Conservation (phyloP, 1,139 yeast genomes). For the Blastobotrys aristatus region DNA sequence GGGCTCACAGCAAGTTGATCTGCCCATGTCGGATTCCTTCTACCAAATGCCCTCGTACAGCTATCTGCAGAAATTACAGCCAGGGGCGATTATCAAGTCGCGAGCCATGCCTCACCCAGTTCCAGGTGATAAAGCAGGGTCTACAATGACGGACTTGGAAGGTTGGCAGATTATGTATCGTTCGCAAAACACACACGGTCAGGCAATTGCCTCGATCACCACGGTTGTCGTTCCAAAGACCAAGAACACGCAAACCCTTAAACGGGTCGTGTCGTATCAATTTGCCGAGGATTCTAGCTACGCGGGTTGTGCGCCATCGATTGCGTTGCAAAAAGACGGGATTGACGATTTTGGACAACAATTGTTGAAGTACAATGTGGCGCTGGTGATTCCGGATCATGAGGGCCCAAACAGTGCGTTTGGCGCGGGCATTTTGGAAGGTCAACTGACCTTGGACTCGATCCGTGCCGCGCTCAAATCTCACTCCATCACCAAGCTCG, state of each 20-base stretch:
- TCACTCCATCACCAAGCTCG: slow-evolving; percentile 15
- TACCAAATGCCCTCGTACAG: not conserved
- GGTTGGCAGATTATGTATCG: slow-evolving; percentile 25
- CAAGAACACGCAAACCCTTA: slow-evolving; percentile 18
- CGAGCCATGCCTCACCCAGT: not conserved
- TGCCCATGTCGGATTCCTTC: not conserved
- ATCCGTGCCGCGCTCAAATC: slow-evolving; percentile 23
- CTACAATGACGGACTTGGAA: not conserved
- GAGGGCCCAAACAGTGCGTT: slow-evolving; percentile 27
- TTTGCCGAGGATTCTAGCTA: slow-evolving; percentile 28
- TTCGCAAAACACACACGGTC: slow-evolving; percentile 26
- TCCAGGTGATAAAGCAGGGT: not conserved
- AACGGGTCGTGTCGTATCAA: slow-evolving; percentile 27
- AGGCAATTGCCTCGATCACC: slow-evolving; percentile 27
- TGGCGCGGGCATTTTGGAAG: slow-evolving; percentile 24
- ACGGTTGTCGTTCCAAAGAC: slow-evolving; percentile 27
- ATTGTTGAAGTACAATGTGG: slow-evolving; percentile 12
- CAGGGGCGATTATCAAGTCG: not conserved
- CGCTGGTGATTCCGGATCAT: slow-evolving; percentile 27
- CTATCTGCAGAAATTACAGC: not conserved
- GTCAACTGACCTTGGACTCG: slow-evolving; percentile 29
- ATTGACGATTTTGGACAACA: not conserved
- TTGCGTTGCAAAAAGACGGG: slow-evolving; percentile 10
- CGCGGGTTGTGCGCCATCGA: slow-evolving; percentile 31
- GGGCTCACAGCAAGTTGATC: not conserved